phyloP scores from a whole-genome alignment of 345 rosid species.

The Kernera saxatilis region DNA sequence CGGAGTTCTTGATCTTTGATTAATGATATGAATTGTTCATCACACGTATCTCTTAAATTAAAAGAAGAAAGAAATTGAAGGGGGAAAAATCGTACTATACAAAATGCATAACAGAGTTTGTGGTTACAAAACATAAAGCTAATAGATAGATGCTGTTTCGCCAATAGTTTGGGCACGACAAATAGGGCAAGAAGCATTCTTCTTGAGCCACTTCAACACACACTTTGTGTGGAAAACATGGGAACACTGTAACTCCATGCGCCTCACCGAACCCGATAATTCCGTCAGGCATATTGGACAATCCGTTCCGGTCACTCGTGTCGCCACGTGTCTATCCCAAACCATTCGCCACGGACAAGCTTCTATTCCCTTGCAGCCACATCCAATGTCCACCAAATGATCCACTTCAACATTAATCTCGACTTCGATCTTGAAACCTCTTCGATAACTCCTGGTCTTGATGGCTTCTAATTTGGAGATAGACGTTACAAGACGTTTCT shows the following conservation, averaged over 20 bases:
- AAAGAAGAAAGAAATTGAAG: no score
- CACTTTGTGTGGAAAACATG: not conserved
- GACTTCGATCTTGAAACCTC: not conserved
- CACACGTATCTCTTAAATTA: not conserved
- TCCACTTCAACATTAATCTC: not conserved
- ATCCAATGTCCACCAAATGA: not conserved
- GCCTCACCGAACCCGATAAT: not conserved
- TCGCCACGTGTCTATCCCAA: not conserved
- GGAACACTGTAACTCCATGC: conserved; percentile 1
- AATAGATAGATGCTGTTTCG: not conserved
- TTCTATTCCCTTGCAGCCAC: not conserved
- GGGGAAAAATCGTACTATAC: no score
- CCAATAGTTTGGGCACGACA: not conserved
- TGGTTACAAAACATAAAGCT: not conserved
- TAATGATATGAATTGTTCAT: not conserved
- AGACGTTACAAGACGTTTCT: not conserved
- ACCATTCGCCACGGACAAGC: not conserved
- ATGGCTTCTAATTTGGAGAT: not conserved
- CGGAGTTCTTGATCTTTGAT: conserved; percentile 1
- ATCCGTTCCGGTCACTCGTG: not conserved
- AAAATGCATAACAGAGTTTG: no score
- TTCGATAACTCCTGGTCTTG: not conserved
- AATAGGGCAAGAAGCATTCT: not conserved
- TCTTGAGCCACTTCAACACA: not conserved
- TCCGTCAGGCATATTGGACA: conserved; percentile 2